A percentile compares a stretch with the other conserved stretches of the same genome.
Evolutionary conservation across 176 grass and related monocot genomes (phyloP).

Genomic region (Cenchrus purpureus): DNA sequence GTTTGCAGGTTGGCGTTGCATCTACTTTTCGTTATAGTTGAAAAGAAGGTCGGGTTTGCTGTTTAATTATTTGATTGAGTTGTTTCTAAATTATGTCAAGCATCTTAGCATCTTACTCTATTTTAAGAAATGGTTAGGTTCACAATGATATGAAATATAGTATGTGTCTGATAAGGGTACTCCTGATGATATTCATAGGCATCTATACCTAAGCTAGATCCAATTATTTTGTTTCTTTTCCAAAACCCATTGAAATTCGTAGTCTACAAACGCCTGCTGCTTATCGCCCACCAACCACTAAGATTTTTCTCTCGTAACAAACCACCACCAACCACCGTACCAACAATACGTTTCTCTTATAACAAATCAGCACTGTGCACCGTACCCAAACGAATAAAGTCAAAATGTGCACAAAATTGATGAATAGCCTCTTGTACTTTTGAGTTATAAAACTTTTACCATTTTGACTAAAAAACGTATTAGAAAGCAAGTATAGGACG

Average conservation of each 20-base stretch:
- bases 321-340: no score
- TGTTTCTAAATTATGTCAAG: constrained; percentile 32
- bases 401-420: not conserved
- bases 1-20: not conserved
- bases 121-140: constrained; percentile 21
- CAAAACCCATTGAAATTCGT: not conserved
- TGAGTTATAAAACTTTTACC: not conserved
- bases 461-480: not conserved
- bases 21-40: not conserved
- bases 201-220: constrained; percentile 22
- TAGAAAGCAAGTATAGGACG: not conserved
- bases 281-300: no score
- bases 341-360: no score
- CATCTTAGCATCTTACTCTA: not conserved
- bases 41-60: not conserved
- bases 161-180: constrained; percentile 14
- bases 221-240: not conserved
- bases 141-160: constrained; percentile 20
- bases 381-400: no score
- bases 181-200: constrained; percentile 15
- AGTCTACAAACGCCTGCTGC: not conserved
- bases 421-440: not conserved
- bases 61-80: constrained; percentile 9
- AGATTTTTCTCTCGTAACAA: no score
- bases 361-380: no score